These are phyloP conservation scores for Clitopilus hobsonii DNA, from an alignment of 768 basidiomycete species.

Conservation along the genomic window DNA sequence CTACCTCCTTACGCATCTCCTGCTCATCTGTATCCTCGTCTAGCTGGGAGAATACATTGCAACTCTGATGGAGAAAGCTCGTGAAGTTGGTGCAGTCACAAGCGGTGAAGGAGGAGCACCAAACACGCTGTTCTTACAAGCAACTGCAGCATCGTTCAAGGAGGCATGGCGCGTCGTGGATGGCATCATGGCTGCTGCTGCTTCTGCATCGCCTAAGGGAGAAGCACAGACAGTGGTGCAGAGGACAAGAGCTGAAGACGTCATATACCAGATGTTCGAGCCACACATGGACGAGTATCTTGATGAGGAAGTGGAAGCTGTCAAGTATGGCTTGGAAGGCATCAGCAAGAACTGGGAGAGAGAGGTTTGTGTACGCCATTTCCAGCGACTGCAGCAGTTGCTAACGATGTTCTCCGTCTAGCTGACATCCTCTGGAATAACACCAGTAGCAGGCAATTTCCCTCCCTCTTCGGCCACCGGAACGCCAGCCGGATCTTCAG, in stretches of 20 bases:
- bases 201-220: conserved; percentile 2
- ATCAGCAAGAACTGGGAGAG: conserved; percentile 81
- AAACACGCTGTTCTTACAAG: conserved; percentile 69
- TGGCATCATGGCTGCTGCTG: conserved; percentile 55
- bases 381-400: not conserved
- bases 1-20: conserved; percentile 2
- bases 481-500: conserved; percentile 3
- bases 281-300: conserved; percentile 97
- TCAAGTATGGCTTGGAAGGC: conserved; percentile 67
- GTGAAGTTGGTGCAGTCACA: conserved; percentile 40
- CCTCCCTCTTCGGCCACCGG: conserved; percentile 11
- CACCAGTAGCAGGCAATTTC: not conserved
- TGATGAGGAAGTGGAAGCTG: conserved; percentile 84
- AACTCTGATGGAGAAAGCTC: conserved; percentile 69
- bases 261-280: conserved; percentile 92
- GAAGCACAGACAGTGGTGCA: conserved; percentile 83
- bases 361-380: conserved; percentile 40
- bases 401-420: not conserved
- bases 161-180: conserved; percentile 89
- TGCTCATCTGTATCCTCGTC: conserved; percentile 19
- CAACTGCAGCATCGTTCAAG: conserved; percentile 84
- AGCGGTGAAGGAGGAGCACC: conserved; percentile 21
- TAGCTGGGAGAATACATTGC: conserved; percentile 87
- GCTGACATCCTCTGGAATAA: not conserved
- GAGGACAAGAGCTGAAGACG: conserved; percentile 7